Evolutionary conservation across 805 yeast species (phyloP), one percentile per base, ranked within the genome.

Genomic region (Brettanomyces naardenensis): DNA sequence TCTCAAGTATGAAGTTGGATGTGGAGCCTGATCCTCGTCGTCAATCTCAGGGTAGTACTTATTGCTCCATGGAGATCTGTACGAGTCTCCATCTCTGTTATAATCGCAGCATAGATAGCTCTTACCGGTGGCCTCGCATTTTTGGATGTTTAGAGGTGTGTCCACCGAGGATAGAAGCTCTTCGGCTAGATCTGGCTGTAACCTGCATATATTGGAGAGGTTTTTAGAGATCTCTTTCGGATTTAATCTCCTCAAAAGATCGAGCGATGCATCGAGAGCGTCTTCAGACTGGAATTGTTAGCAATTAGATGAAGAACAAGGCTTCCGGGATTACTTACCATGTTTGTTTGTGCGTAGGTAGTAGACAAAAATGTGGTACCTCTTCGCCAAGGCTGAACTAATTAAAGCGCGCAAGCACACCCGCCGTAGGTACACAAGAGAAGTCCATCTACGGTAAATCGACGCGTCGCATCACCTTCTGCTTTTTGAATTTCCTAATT

Each of bases 11-110:
- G 62, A 62, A 3, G 84, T 70, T 9, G 97, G 96, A 47, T 65
- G 77, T 7, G 92, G 88, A 3, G 87, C 84, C 19, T 85, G 92
- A 17, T 36, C 45, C 35, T 71, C 81, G 36, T 71, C 79, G 5
- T 66, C 56, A 6, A 62, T 49, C 5, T 37, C 41, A 0, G 84
- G 82, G 44, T 68, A 73, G 61, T 84, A 90, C 43, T 69, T 68
- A 55, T 87, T 87, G 17, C 86, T 71, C 87, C 90, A 88, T 5
- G 97, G 98, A 0, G 95, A 84, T 49, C 97, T 71, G 61, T 73
- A 84, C 17, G 89, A 79, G 60, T 90, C 97, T 6, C 95, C 89
- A 54, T 90, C 98, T 48, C 98, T 72, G 61, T 90, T 90, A 58
- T 90, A 90, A 58, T 90, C 98, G 62, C 97, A 90, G 37, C 89